Percentiles rank a stretch among this genome's conserved stretches.
These are phyloP conservation scores for Populus deltoides DNA, from an alignment of 345 rosid genomes.

Conservation along the genomic window DNA sequence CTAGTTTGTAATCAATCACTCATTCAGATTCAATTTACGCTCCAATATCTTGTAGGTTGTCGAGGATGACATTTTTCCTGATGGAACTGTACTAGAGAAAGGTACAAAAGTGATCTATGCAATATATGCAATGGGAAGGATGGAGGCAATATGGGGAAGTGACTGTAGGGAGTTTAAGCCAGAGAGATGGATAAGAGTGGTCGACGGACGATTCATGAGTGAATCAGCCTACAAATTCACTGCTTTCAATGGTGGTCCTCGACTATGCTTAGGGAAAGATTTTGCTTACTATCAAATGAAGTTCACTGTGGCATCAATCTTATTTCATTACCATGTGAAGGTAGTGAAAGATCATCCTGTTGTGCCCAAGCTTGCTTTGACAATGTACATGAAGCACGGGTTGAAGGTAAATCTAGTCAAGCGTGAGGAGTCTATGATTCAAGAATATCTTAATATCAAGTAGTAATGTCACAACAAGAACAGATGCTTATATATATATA, in stretches of 20 bases:
- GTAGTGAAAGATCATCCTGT: conserved; percentile 56
- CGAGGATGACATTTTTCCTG: conserved; percentile 80
- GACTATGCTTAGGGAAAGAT: conserved; percentile 89
- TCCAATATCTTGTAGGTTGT: conserved; percentile 39
- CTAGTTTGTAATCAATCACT: background rate
- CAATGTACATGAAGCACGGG: conserved; percentile 94
- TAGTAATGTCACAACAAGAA: background rate
- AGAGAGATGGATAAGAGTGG: conserved; percentile 74
- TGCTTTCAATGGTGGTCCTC: conserved; percentile 92
- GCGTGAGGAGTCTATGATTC: conserved; percentile 21
- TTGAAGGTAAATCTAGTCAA: conserved; percentile 46
- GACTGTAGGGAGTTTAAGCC: conserved; percentile 81
- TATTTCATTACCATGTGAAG: conserved; percentile 55
- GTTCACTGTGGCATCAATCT: conserved; percentile 65
- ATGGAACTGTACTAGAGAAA: conserved; percentile 76
- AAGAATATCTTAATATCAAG: background rate
- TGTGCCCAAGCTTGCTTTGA: conserved; percentile 71
- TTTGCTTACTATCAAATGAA: conserved; percentile 96
- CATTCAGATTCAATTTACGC: background rate
- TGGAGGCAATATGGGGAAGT: conserved; percentile 91
- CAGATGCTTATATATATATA: too few species aligned
- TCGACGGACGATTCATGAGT: conserved; percentile 64
- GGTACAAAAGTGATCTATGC: conserved; percentile 89
- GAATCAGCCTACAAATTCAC: conserved; percentile 92
- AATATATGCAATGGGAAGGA: conserved; percentile 88